Percentiles rank a stretch among this genome's conserved stretches.
These are phyloP conservation scores for Cryptococcus deneoformans DNA, from an alignment of 1,284 basidiomycete genomes.

Conservation along the genomic window DNA sequence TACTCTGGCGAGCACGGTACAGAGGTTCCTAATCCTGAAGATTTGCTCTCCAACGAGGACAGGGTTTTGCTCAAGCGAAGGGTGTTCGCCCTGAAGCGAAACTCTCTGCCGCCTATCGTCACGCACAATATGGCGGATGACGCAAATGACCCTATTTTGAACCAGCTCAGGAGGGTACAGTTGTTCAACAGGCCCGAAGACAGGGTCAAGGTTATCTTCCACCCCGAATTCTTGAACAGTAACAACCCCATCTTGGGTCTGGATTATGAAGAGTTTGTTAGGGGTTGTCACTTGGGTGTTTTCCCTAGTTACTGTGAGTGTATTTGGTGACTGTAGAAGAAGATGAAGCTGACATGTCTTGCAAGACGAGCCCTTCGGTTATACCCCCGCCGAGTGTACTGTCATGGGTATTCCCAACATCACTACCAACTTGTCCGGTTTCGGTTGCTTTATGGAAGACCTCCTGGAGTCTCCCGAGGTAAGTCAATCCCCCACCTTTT, in stretches of 20 bases:
- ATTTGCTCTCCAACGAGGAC: conserved; percentile 85
- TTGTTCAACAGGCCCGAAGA: conserved; percentile 82
- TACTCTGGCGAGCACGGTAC: conserved; percentile 80
- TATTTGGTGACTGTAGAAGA: conserved; percentile 38
- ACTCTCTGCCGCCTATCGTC: conserved; percentile 85
- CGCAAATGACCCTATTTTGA: conserved; percentile 84
- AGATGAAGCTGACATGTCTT: background rate
- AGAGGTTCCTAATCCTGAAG: conserved; percentile 65
- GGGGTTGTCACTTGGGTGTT: conserved; percentile 95
- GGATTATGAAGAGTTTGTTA: conserved; percentile 98
- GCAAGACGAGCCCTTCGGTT: conserved; percentile 50
- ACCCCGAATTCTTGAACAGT: conserved; percentile 96
- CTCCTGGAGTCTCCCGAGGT: conserved; percentile 78
- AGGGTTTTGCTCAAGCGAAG: conserved; percentile 94
- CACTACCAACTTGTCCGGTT: conserved; percentile 95
- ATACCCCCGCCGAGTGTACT: conserved; percentile 60
- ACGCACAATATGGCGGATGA: conserved; percentile 99
- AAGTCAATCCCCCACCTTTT: conserved; percentile 29
- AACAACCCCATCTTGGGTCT: conserved; percentile 96
- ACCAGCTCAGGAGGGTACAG: conserved; percentile 88
- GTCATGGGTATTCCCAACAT: conserved; percentile 96
- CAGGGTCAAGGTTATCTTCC: conserved; percentile 95
- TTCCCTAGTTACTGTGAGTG: conserved; percentile 86
- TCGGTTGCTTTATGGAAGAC: conserved; percentile 98
- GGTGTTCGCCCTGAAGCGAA: conserved; percentile 93